Base-by-base conservation (phyloP, 306 rosid species). In the Rubus idaeus region DNA sequence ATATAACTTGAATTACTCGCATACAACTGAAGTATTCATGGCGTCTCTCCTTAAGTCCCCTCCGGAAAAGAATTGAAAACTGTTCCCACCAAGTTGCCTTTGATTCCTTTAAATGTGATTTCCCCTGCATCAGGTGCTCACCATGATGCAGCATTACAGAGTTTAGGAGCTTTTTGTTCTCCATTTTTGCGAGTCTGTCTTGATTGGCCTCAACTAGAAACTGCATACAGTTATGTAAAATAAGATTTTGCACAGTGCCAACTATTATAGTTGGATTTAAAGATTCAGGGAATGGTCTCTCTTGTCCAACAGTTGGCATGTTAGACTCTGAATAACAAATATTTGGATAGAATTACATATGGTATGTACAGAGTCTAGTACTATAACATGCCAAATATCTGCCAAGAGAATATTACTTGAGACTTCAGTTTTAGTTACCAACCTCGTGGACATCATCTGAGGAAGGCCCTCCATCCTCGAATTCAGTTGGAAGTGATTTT, bases 41-140 rank as follows among this genome's bases (percentile, higher is more conserved):
- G 57, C 92, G 83, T 60, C 97, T 49, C 76, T 95, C 99, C 81
- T 89, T 95, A 65, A 95, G 84, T 83, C 97, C 97, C 88, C 99
- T 83, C 52, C 86, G 56, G 74, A 84, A 92, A 49, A 92, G 61
- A 69, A 95, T 88, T 47, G 88, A 84, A 77, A 70, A 95, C 76
- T 95, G 99, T 68, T 92, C 89, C 61, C 83, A 68, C 99, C 99
- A 95, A 66, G 89, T 88, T 46, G 99, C 93, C 10, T 94, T 94
- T 90, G 96, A 90, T 72, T 88, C 83, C 73, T 92, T 89, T 41
- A 79, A 62, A 45, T 67, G 76, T 50, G 83, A 21, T 41, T 6
- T 55, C 11, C 82, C 85, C 84, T 88, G 86, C 63, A 84, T 64
- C 84, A 87, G 89, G 42, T 86, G 17, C 68, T 72, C 92, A 56